A percentile compares a stretch with the other conserved stretches of the same genome.
Conservation (phyloP, 306 rosid species). For the Quercus glauca region DNA sequence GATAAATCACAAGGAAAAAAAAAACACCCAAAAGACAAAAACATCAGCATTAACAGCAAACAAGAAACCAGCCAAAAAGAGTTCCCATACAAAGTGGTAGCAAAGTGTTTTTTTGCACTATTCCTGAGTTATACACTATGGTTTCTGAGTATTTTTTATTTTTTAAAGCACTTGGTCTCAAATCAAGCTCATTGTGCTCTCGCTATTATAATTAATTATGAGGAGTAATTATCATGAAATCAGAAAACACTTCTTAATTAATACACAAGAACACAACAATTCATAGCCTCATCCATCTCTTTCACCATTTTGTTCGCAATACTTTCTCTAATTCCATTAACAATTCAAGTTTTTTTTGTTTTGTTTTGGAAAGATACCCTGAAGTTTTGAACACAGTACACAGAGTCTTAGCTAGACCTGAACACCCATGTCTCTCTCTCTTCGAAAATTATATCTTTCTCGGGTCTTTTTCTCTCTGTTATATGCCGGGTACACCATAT, state of each 20-base stretch:
- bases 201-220: slow-evolving; percentile 12
- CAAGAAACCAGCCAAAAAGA: neutral
- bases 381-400: neutral
- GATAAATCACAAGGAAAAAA: too few relatives aligned
- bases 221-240: slow-evolving; percentile 28
- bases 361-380: slow-evolving; percentile 21
- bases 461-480: too few relatives aligned
- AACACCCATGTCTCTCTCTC: neutral
- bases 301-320: slow-evolving; percentile 37
- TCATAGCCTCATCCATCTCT: slow-evolving; percentile 39
- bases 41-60: neutral
- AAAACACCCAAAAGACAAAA: neutral
- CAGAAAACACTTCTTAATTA: slow-evolving; percentile 19
- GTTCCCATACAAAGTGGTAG: neutral
- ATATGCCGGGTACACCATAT: too few relatives aligned
- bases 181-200: too few relatives aligned
- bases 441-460: too few relatives aligned
- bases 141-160: neutral
- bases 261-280: slow-evolving; percentile 20
- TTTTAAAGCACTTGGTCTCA: too few relatives aligned
- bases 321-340: slow-evolving; percentile 16
- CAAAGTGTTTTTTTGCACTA: neutral
- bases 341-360: slow-evolving; percentile 21
- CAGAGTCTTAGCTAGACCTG: neutral
- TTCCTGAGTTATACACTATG: neutral